Percentiles rank a stretch among this genome's conserved stretches.
Evolutionary conservation across 1,284 basidiomycete genomes (phyloP).

Genomic region (Puccinia coronata): DNA sequence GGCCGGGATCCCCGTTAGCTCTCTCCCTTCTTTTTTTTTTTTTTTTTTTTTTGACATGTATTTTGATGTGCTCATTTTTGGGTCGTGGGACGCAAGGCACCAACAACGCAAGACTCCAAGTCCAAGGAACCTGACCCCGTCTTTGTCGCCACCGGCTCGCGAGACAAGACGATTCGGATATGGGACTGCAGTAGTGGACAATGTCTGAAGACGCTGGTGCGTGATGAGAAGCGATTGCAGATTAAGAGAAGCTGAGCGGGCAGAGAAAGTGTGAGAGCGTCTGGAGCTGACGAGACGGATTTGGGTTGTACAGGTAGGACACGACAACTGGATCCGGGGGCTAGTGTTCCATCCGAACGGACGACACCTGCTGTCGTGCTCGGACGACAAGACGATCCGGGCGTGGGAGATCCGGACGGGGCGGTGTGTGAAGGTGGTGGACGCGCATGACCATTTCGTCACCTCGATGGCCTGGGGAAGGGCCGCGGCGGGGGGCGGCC

Average conservation of each 20-base stretch:
- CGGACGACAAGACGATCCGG: conserved; percentile 85
- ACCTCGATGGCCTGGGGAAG: conserved; percentile 79
- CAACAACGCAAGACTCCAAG: conserved; percentile 19
- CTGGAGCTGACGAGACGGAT: not conserved
- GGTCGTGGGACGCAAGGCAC: not conserved
- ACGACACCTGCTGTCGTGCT: conserved; percentile 79
- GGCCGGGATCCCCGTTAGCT: conserved; percentile 65
- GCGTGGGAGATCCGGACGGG: conserved; percentile 83
- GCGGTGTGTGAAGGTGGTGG: conserved; percentile 76
- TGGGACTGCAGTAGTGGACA: conserved; percentile 81
- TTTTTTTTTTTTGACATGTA: not conserved
- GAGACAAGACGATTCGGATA: conserved; percentile 83
- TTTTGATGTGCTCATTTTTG: not conserved
- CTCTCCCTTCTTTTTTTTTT: not conserved
- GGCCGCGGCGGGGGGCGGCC: conserved; percentile 60
- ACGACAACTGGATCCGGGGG: conserved; percentile 82
- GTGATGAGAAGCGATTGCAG: not conserved
- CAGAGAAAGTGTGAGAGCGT: not conserved
- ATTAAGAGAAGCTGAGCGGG: no score
- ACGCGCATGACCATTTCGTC: conserved; percentile 83
- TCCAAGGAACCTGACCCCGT: conserved; percentile 51
- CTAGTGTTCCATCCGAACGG: conserved; percentile 82
- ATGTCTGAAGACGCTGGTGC: conserved; percentile 68
- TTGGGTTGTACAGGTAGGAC: conserved; percentile 56
- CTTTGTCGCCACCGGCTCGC: conserved; percentile 76